A percentile compares a stretch with the other conserved stretches of the same genome.
Conservation (phyloP, 2,329 filamentous ascomycete genomes). For the Botryosphaeria agaves region DNA sequence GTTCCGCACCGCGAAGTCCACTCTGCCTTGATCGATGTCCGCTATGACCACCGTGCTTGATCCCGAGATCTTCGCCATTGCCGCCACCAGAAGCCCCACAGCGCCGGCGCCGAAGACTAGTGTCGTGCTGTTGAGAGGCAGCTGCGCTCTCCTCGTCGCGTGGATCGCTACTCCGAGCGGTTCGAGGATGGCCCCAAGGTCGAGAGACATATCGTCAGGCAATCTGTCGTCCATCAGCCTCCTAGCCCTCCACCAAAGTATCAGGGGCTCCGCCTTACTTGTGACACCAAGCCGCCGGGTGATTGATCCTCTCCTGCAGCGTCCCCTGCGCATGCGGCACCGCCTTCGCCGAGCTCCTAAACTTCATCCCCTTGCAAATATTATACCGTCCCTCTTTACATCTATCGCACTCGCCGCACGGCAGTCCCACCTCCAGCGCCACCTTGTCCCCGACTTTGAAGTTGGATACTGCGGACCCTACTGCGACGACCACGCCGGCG, state of each 20-base stretch:
- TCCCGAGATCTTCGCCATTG: conserved; percentile 32
- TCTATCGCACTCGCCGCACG: conserved; percentile 48
- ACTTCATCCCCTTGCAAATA: conserved; percentile 40
- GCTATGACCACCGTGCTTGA: conserved; percentile 40
- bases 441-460: conserved; percentile 65
- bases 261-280: conserved; percentile 13
- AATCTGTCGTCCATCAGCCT: conserved; percentile 16
- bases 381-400: conserved; percentile 43
- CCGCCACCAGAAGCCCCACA: conserved; percentile 41
- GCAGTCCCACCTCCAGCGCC: conserved; percentile 80
- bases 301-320: conserved; percentile 43
- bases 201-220: conserved; percentile 32
- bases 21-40: conserved; percentile 39
- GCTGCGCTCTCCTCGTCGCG: conserved; percentile 35
- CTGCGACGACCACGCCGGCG: conserved; percentile 56
- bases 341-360: conserved; percentile 40
- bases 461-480: conserved; percentile 45
- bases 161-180: conserved; percentile 44
- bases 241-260: neutral
- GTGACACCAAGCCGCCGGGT: conserved; percentile 43
- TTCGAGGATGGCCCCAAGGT: conserved; percentile 41
- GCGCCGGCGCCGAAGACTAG: conserved; percentile 44
- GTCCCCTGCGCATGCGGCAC: conserved; percentile 49
- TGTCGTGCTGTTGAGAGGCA: conserved; percentile 27
- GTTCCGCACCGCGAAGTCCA: conserved; percentile 36